Base-by-base conservation (phyloP, 768 basidiomycete species). In the Tulasnella calospora region DNA sequence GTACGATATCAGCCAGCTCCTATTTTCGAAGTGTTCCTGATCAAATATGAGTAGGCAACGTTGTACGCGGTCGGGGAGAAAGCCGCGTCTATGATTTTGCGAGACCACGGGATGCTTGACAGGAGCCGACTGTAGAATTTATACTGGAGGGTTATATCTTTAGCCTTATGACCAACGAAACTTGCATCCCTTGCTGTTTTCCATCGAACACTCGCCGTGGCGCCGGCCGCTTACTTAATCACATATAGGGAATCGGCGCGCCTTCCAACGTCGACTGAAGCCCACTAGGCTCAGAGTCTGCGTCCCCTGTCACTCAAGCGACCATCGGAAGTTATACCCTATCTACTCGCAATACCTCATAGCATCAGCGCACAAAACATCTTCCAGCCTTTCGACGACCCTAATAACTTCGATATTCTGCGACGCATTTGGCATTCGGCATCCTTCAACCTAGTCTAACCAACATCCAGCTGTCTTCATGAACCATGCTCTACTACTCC, bases 401-500 rank as follows among this genome's bases (percentile, higher is more conserved):
- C 23, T 9, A 61, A 61, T 61, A 61, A 61, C 12, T 55, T 55
- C 51, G n/a, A 55, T 19, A 21, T 55, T 61, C 23, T 27, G n/a
- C n/a, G 30, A 30, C 27, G 27, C 57, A 61, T 61, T 30, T 23
- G 30, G n/a, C 57, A 61, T 61, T 61, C 57, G 57, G 30, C 3
- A 61, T 30, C 57, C n/a, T 61, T 27, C 57, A 30, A n/a, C 57
- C 1, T 30, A 61, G 57, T 61, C 57, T 27, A 61, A n/a, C 57
- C 57, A 61, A 61, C n/a, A 61, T 61, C n/a, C 23, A 61, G 57
- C 30, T n/a, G 57, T 13, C 57, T 61, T 61, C 71, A 78, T 78
- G 76, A 78, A 55, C 69, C 80, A 95, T 92, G 93, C 90, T 70
- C 88, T 95, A 79, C 91, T 96, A 74, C 89, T 98, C 76, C 92